Percentiles rank a stretch among this genome's conserved stretches.
These are phyloP conservation scores for Cystobasidium ongulense DNA, from an alignment of 768 basidiomycete genomes.

Conservation along the genomic window DNA sequence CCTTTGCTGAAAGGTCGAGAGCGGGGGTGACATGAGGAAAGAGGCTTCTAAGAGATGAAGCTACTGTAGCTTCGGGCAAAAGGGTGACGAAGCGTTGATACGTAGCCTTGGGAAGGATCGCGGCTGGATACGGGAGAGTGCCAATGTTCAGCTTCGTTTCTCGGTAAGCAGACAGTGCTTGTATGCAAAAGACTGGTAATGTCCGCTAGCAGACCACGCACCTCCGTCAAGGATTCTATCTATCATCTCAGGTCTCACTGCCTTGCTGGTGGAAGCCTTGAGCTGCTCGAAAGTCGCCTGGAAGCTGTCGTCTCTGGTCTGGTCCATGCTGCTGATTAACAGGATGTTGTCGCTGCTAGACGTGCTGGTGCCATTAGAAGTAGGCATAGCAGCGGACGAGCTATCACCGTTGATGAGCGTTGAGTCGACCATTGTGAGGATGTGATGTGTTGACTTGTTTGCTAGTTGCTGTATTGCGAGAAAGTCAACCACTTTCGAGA, in stretches of 20 bases:
- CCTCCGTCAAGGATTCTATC: constrained; percentile 29
- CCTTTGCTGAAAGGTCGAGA: not conserved
- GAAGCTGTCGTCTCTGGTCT: constrained; percentile 14
- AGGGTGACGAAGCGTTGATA: constrained; percentile 19
- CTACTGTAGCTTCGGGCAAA: not conserved
- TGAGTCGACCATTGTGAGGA: constrained; percentile 7
- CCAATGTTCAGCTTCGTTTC: not conserved
- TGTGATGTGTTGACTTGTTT: not conserved
- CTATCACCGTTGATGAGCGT: not conserved
- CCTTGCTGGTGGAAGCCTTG: not conserved
- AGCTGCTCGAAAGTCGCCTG: constrained; percentile 11
- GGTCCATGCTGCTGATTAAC: constrained; percentile 27
- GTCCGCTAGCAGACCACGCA: not conserved
- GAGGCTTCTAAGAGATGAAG: not conserved
- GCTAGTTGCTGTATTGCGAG: no score
- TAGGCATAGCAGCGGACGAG: not conserved
- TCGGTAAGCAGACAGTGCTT: no score
- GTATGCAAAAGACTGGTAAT: not conserved
- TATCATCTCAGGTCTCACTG: constrained; percentile 25
- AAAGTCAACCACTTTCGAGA: not conserved
- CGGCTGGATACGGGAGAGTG: not conserved
- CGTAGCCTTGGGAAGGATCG: not conserved
- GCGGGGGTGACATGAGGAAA: constrained; percentile 15
- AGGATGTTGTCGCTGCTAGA: constrained; percentile 8
- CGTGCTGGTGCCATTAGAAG: not conserved